phyloP scores from a whole-genome alignment of 2,329 filamentous ascomycete species.

The Sporothrix humicola region DNA sequence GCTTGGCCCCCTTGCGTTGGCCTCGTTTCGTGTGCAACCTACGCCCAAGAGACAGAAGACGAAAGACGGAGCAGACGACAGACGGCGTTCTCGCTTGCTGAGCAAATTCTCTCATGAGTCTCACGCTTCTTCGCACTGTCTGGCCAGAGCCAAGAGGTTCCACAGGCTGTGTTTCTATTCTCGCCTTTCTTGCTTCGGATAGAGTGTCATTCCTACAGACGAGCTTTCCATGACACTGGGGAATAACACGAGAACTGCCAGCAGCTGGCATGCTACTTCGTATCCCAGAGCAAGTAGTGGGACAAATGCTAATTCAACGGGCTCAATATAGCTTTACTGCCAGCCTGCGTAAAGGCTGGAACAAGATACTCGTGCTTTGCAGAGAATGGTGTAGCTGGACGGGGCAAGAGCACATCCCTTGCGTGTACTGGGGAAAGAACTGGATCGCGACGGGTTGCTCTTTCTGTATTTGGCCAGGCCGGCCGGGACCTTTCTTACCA shows the following conservation, averaged over 20 bases:
- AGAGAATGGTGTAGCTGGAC: constrained; percentile 4
- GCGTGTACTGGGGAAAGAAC: constrained; percentile 12
- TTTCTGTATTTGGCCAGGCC: constrained; percentile 4
- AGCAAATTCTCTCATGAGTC: background rate
- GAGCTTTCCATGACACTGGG: background rate
- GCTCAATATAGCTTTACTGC: too few relatives aligned
- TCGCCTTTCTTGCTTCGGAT: background rate
- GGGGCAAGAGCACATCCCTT: constrained; percentile 13
- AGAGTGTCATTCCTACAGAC: constrained; percentile 3
- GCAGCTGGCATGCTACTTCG: constrained; percentile 8
- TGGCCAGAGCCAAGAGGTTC: constrained; percentile 5
- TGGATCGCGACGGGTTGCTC: background rate
- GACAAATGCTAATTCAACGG: background rate
- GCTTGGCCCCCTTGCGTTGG: constrained; percentile 21
- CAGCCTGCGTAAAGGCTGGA: background rate
- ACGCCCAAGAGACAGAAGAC: background rate
- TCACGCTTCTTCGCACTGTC: background rate
- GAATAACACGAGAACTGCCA: background rate
- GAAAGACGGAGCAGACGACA: background rate
- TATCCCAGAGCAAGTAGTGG: background rate
- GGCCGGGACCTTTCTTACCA: background rate
- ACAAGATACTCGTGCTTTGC: constrained; percentile 6
- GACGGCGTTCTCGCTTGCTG: background rate
- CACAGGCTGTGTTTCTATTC: background rate
- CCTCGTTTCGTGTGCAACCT: background rate